These are phyloP conservation scores for Polychaeton citri DNA, from an alignment of 2,329 filamentous ascomycete genomes.

Conservation along the genomic window DNA sequence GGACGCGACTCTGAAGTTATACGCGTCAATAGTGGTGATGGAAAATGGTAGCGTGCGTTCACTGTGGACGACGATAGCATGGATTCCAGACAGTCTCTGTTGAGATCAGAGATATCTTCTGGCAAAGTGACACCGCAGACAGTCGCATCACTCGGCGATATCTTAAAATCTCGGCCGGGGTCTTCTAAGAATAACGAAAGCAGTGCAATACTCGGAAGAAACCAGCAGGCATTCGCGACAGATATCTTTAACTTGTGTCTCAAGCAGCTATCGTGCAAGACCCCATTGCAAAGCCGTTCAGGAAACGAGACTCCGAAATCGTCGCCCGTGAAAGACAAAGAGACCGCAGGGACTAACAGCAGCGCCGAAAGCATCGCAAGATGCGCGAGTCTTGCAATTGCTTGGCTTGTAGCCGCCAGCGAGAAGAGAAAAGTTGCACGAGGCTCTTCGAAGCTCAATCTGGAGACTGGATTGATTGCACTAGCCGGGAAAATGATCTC, in stretches of 20 bases:
- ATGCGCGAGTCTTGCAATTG: conserved; percentile 55
- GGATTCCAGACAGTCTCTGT: background rate
- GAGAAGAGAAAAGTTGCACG: conserved; percentile 36
- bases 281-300: background rate
- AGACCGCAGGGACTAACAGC: background rate
- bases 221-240: background rate
- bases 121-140: background rate
- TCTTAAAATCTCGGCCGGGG: background rate
- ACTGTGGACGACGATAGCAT: too few relatives aligned
- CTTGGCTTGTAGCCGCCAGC: conserved; percentile 47
- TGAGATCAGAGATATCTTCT: background rate
- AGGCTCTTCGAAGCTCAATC: conserved; percentile 48
- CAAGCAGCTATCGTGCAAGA: background rate
- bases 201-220: background rate
- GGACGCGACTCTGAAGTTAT: too few relatives aligned
- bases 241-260: background rate
- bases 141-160: background rate
- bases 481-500: conserved; percentile 53
- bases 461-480: conserved; percentile 61
- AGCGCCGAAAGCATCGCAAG: conserved; percentile 40
- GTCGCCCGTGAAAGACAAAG: background rate
- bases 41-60: too few relatives aligned
- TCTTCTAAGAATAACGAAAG: background rate
- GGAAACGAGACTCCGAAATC: background rate
- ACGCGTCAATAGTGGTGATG: too few relatives aligned